These are phyloP conservation scores for Myochromella boudieri DNA, from an alignment of 768 basidiomycete genomes.

Conservation along the genomic window DNA sequence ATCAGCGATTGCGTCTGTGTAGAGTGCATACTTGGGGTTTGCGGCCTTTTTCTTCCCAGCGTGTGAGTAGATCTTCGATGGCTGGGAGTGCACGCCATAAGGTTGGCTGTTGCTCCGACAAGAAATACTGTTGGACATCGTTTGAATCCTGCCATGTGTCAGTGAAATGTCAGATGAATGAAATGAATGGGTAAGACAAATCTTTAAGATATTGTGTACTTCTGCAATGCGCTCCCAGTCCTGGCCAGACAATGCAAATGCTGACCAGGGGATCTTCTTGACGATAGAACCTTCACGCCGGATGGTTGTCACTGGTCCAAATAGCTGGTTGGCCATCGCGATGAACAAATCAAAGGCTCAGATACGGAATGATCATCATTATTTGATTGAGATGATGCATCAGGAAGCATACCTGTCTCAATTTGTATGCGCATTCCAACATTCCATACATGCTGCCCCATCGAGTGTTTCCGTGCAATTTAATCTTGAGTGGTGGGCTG, in stretches of 20 bases:
- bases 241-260: constrained; percentile 5
- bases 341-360: constrained; percentile 16
- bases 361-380: neutral
- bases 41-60: constrained; percentile 26
- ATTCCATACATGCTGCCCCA: constrained; percentile 8
- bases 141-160: constrained; percentile 21
- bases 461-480: constrained; percentile 18
- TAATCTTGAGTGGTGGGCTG: constrained; percentile 19
- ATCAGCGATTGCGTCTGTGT: constrained; percentile 16
- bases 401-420: constrained; percentile 9
- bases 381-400: neutral
- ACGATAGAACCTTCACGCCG: neutral
- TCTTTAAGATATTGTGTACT: constrained; percentile 7
- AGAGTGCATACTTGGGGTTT: constrained; percentile 11
- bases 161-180: too few species aligned
- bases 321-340: constrained; percentile 6
- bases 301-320: constrained; percentile 14
- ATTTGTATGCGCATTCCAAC: constrained; percentile 5
- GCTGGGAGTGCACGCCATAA: constrained; percentile 26
- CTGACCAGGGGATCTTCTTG: constrained; percentile 16
- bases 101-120: constrained; percentile 21
- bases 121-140: constrained; percentile 21
- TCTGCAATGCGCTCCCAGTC: constrained; percentile 14
- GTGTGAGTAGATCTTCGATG: constrained; percentile 23
- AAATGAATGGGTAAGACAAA: constrained; percentile 1